Evolutionary conservation across 2,329 filamentous ascomycete genomes (phyloP), one percentile per base, ranked within the genome.

Genomic region (Alternaria gaisen): DNA sequence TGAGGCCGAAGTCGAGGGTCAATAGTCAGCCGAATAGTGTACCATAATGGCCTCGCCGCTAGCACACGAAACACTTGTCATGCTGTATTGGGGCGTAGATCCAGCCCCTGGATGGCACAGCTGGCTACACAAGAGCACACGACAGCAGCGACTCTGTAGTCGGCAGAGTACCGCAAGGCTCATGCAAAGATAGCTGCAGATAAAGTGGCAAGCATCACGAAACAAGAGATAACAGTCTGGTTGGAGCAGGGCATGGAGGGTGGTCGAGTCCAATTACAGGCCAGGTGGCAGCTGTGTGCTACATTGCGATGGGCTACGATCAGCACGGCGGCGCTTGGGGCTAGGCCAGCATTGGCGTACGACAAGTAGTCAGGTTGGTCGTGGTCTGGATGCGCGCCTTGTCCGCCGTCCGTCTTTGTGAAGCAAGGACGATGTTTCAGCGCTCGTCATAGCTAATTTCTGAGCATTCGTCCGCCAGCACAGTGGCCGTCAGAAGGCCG

Each of bases 41-140:
- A 53, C 47, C 22, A 53, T 20, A 30, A 51, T 26, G 57, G 51
- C 53, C 58, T 60, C 64, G 20, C 68, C 70, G 71, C 70, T 65
- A 71, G 50, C 56, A 64, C 42, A 58, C 71, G 72, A 73, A 74
- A 76, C 72, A 66, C 63, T 61, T 72, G 67, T 66, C 66, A 68
- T 66, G 68, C 65, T 67, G 56, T 42, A 67, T 70, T 57, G 67
- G 71, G 71, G 66, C 55, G 61, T 58, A 61, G 58, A 62, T 41
- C 2, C 26, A 47, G 64, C 69, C 70, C 72, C 73, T 75, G 69
- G 66, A 57, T 59, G 58, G 63, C 54, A 64, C 68, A 30, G 34
- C n/a, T 55, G 56, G 46, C 56, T 42, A 34, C 46, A 20, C 62
- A 54, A 51, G 57, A 46, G 51, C 51, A 53, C 56, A 54, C 55